phyloP scores from a whole-genome alignment of 805 yeast genomes.

The Candida qinlingensis region DNA sequence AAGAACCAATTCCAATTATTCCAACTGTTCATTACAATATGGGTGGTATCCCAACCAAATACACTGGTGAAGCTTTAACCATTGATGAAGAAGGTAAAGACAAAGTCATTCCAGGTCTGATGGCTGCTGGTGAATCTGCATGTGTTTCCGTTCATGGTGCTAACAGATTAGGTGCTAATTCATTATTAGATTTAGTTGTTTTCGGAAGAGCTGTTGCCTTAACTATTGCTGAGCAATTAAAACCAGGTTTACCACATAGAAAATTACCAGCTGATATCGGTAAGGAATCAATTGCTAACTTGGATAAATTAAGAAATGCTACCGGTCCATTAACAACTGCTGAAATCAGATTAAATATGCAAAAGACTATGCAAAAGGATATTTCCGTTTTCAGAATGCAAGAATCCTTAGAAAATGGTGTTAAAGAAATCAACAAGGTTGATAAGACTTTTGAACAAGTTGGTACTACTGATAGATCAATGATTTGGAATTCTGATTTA shows the following conservation, averaged over 20 bases:
- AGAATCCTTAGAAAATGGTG: conserved; percentile 89
- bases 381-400: conserved; percentile 96
- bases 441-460: conserved; percentile 72
- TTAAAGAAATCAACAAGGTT: conserved; percentile 64
- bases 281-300: conserved; percentile 80
- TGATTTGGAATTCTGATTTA: conserved; percentile 98
- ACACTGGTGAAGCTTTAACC: conserved; percentile 91
- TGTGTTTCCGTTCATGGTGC: conserved; percentile 99
- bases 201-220: conserved; percentile 98
- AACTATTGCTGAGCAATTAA: conserved; percentile 76
- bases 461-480: conserved; percentile 89
- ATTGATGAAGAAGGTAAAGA: conserved; percentile 84
- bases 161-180: conserved; percentile 98
- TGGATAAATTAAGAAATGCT: conserved; percentile 84
- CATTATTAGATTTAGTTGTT: conserved; percentile 91
- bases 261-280: conserved; percentile 85
- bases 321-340: conserved; percentile 80
- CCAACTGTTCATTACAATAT: conserved; percentile 99
- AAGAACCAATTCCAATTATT: conserved; percentile 96
- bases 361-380: conserved; percentile 92
- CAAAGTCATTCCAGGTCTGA: conserved; percentile 83
- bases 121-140: conserved; percentile 98
- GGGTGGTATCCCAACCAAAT: conserved; percentile 99
- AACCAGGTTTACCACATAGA: conserved; percentile 85
- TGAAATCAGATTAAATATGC: conserved; percentile 87